Evolutionary conservation across 2,329 filamentous ascomycete species (phyloP), one percentile per base, ranked within the genome.

Genomic region (Hypoxylon sp.): DNA sequence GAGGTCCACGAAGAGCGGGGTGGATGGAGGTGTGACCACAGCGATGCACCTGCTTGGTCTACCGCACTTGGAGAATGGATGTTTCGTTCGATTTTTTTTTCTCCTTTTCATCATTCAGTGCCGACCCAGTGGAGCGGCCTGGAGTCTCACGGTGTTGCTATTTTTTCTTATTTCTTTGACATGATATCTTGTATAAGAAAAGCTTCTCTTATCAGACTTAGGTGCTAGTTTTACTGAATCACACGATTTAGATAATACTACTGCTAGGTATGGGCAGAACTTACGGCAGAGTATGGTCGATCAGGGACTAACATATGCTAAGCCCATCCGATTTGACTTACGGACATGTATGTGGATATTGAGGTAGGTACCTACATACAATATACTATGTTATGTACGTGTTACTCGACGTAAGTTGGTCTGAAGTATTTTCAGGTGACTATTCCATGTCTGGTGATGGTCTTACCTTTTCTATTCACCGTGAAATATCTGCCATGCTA

Each of bases 401-500:
- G 23, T 19, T 17, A 42, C 38, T 25, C 38, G 20, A 43, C 30
- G 17, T 32, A 32, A 29, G 41, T 44, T 27, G 41, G 27, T 20
- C 11, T 35, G 9, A 30, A 45, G 31, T 21, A 12, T 41, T 26
- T 35, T 27, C 29, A 17, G 19, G 7, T 8, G 13, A 46, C 35
- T 42, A 46, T 46, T 19, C 38, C 13, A 16, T 8, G 26, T 31
- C 43, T 11, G 37, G 36, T 26, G 25, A 27, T 47, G 34, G 29
- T 13, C 36, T 23, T 44, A 13, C 34, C 30, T 11, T 8, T 41
- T 56, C 21, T 31, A 34, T 40, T 49, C 53, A 50, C 54, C 45
- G 45, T 34, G 38, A 57, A 57, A 55, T 37, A 34, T 45, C 54
- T 51, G 42, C n/a, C n/a, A n/a, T n/a, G n/a, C n/a, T n/a, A n/a